These are phyloP conservation scores for Cutaneotrichosporon sp. DNA, from an alignment of 1,284 basidiomycete species.

Conservation along the genomic window DNA sequence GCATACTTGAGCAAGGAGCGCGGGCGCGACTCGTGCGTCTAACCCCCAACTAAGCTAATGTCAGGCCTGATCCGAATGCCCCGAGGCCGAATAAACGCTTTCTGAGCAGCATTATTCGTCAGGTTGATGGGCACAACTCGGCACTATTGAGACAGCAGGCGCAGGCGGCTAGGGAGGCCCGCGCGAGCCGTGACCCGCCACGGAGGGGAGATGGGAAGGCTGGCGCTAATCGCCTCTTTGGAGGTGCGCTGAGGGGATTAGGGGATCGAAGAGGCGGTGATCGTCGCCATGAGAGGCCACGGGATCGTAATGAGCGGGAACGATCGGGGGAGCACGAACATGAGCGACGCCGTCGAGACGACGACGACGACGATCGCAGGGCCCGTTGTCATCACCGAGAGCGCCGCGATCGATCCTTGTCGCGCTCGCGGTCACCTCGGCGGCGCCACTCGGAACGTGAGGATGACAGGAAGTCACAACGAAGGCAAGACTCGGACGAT, in stretches of 20 bases:
- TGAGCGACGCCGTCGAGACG: neutral
- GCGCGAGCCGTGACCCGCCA: constrained; percentile 31
- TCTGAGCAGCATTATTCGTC: constrained; percentile 76
- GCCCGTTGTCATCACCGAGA: neutral
- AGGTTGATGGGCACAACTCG: constrained; percentile 87
- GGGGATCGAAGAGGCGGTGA: neutral
- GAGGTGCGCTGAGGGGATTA: constrained; percentile 32
- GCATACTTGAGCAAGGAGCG: constrained; percentile 48
- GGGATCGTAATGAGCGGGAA: neutral
- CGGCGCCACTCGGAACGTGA: neutral
- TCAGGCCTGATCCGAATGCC: constrained; percentile 49
- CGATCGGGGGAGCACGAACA: neutral
- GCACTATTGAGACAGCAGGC: constrained; percentile 72
- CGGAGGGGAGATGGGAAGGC: constrained; percentile 1
- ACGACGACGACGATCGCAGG: neutral
- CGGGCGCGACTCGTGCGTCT: constrained; percentile 54
- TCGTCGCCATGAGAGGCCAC: too few species aligned
- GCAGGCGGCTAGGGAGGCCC: constrained; percentile 64
- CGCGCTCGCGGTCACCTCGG: neutral
- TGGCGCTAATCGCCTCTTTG: constrained; percentile 31
- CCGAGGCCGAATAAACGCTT: constrained; percentile 89
- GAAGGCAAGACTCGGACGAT: neutral
- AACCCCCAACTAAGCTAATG: too few species aligned
- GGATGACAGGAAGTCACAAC: neutral
- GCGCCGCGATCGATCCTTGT: neutral